Conservation (phyloP, 495 filamentous ascomycete species). For the Bathelium albidoporum region DNA sequence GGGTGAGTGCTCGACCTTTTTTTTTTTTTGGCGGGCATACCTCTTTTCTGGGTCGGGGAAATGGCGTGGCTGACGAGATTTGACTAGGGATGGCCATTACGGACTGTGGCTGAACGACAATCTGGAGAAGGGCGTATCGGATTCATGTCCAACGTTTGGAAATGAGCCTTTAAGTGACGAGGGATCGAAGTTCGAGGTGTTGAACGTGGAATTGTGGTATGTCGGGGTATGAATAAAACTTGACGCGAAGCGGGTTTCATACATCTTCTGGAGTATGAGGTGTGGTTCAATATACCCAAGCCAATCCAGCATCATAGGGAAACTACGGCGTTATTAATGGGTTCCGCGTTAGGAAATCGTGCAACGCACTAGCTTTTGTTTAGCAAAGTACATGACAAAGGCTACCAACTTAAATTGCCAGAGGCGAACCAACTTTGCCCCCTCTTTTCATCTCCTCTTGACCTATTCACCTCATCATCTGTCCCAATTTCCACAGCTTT, state of each 20-base stretch:
- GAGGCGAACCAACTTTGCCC: neutral
- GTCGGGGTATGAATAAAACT: conserved; percentile 38
- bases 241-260: neutral
- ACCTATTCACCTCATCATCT: neutral
- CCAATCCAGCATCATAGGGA: neutral
- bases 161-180: conserved; percentile 95
- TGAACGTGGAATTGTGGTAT: conserved; percentile 90
- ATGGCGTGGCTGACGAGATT: neutral
- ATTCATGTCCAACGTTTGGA: conserved; percentile 77
- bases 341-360: neutral
- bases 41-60: neutral
- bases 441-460: neutral
- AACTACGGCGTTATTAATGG: neutral
- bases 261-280: neutral
- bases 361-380: neutral
- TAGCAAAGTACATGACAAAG: neutral
- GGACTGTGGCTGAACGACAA: conserved; percentile 86
- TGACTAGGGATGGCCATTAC: conserved; percentile 66
- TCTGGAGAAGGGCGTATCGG: conserved; percentile 77
- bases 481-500: neutral
- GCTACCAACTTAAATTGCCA: neutral
- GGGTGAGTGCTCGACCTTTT: conserved; percentile 41
- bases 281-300: neutral
- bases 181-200: conserved; percentile 81
- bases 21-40: neutral